Conservation (phyloP, 2,329 filamentous ascomycete species). For the Calonectria multiphialidica region DNA sequence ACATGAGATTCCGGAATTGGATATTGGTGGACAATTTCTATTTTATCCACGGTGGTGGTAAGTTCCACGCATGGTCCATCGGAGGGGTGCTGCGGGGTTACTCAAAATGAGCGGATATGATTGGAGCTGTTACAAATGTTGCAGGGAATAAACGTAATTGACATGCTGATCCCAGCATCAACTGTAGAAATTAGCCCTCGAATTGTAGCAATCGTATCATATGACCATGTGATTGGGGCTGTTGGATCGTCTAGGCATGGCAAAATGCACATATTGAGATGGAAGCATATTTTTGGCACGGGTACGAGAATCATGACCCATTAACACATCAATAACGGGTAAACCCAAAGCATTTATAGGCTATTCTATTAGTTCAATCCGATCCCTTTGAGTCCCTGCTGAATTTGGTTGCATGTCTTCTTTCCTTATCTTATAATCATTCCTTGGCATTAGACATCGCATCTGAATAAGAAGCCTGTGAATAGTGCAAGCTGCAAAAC, state of each 20-base stretch:
- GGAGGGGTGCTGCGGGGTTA: neutral
- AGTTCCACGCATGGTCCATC: neutral
- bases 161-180: neutral
- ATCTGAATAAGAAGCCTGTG: too few species aligned
- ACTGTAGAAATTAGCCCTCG: neutral
- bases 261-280: too few species aligned
- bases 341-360: too few species aligned
- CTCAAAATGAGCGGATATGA: neutral
- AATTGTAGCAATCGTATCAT: neutral
- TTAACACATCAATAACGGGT: too few species aligned
- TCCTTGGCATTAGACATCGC: too few species aligned
- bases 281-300: neutral
- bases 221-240: neutral
- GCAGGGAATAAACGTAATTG: neutral
- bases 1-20: neutral
- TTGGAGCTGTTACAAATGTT: neutral
- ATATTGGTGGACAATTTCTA: slow-evolving; percentile 7
- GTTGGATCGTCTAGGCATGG: neutral
- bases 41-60: neutral
- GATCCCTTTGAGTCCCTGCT: too few species aligned
- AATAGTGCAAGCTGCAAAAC: too few species aligned
- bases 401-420: too few species aligned
- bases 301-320: too few species aligned
- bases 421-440: too few species aligned
- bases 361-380: too few species aligned